Percentiles rank a stretch among this genome's conserved stretches.
Conservation (phyloP, 2,329 filamentous ascomycete species). For the Myriosclerotinia curreyana region DNA sequence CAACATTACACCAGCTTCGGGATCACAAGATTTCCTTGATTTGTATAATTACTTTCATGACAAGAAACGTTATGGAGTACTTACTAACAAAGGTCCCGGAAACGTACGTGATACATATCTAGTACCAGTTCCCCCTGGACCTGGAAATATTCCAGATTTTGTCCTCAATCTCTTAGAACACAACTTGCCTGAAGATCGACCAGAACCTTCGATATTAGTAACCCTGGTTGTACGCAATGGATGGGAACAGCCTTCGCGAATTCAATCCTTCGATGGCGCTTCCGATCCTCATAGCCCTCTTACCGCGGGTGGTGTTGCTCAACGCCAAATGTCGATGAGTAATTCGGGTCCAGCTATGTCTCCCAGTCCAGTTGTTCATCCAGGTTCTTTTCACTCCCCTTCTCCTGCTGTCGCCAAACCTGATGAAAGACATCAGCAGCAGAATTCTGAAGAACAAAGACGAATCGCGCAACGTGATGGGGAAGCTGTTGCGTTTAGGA, state of each 20-base stretch:
- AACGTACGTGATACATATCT: slow-evolving; percentile 90
- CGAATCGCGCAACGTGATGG: slow-evolving; percentile 48
- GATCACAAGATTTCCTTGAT: slow-evolving; percentile 63
- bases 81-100: slow-evolving; percentile 69
- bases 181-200: slow-evolving; percentile 66
- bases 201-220: slow-evolving; percentile 75
- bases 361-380: slow-evolving; percentile 45
- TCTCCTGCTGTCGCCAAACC: slow-evolving; percentile 28
- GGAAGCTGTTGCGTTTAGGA: slow-evolving; percentile 56
- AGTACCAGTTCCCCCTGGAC: slow-evolving; percentile 75
- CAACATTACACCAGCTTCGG: slow-evolving; percentile 61
- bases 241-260: slow-evolving; percentile 26
- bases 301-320: slow-evolving; percentile 39
- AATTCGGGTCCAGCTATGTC: slow-evolving; percentile 51
- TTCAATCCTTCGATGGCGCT: slow-evolving; percentile 28
- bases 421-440: slow-evolving; percentile 41
- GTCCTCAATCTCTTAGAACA: slow-evolving; percentile 86
- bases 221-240: slow-evolving; percentile 79
- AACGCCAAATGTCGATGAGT: slow-evolving; percentile 49
- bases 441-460: slow-evolving; percentile 40
- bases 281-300: slow-evolving; percentile 39
- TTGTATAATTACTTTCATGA: slow-evolving; percentile 85
- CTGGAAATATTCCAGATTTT: slow-evolving; percentile 73
- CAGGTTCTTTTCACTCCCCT: slow-evolving; percentile 35
- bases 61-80: slow-evolving; percentile 82